Base-by-base conservation (phyloP, 768 basidiomycete species). In the Collybia sordida region DNA sequence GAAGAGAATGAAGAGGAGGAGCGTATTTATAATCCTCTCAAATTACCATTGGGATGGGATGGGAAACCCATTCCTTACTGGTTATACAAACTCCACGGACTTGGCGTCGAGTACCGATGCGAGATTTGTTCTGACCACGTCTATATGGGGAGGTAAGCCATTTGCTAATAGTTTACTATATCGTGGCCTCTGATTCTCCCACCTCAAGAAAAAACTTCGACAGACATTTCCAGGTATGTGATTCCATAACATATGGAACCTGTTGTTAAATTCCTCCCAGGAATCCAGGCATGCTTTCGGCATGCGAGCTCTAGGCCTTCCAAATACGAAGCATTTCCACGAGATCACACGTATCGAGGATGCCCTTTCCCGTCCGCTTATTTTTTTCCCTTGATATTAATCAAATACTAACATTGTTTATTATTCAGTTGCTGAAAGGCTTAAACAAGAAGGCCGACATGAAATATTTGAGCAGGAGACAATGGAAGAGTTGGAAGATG, bases 51-150 rank as follows among this genome's bases (percentile, higher is more conserved):
- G 18, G 93, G 93, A 4, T 98, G 94, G 94, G 97, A 99, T 62
- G 95, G 96, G 25, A 98, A 98, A 64, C 97, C 97, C 17, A 99
- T 99, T 61, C 97, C 97, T 27, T 98, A 96, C 64, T 98, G 95
- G 95, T 59, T 99, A 47, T 99, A 95, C 74, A 98, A 98, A 70
- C 72, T 99, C 31, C 97, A 99, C 63, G 97, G 97, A 7, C 77
- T 98, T 31, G 97, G 97, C n/a, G 94, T 97, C 23, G 93, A 96
- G 67, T 99, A 98, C 67, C 82, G 86, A 49, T 99, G 97, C 59
- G 96, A 98, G 72, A 96, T 99, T 59, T 98, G 96, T 64, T 94
- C 92, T 12, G 95, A 95, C 64, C 89, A 89, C 64, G 89, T 94
- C 8, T 98, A 98, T 67, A 95, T 96, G 93, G 95, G 95, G 60